Conservation (phyloP, 306 rosid genomes). For the Lablab purpureus region DNA sequence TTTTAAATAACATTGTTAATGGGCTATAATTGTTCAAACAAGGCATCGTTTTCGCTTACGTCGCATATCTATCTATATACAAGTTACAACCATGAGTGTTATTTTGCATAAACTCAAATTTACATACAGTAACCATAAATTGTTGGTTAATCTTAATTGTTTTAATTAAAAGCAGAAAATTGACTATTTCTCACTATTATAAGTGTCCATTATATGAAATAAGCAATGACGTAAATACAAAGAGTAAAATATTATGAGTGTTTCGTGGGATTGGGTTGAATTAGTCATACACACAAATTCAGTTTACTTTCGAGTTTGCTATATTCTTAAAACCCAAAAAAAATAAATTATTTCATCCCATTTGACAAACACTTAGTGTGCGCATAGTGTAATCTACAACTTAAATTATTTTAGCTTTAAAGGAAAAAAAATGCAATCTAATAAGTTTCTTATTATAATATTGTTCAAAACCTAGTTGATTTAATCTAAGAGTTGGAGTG, state of each 20-base stretch:
- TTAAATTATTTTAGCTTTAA: too few relatives aligned
- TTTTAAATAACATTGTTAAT: neutral
- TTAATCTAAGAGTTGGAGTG: too few relatives aligned
- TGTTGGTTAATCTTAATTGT: neutral
- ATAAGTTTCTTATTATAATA: too few relatives aligned
- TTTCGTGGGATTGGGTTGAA: neutral
- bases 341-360: too few relatives aligned
- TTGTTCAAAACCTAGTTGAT: too few relatives aligned
- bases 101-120: neutral
- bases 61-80: neutral
- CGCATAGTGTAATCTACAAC: too few relatives aligned
- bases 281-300: too few relatives aligned
- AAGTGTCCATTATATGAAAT: neutral
- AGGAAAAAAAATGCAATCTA: too few relatives aligned
- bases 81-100: neutral
- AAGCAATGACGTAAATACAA: constrained; percentile 28
- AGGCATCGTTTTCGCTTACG: neutral
- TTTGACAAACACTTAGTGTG: too few relatives aligned
- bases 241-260: neutral
- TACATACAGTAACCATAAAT: neutral
- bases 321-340: too few relatives aligned
- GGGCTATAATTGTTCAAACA: neutral
- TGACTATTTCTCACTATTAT: neutral
- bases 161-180: neutral
- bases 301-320: too few relatives aligned